Evolutionary conservation across 108 stramenopile genomes (phyloP), one percentile per base, ranked within the genome.

Genomic region (Cyclotella sp.): DNA sequence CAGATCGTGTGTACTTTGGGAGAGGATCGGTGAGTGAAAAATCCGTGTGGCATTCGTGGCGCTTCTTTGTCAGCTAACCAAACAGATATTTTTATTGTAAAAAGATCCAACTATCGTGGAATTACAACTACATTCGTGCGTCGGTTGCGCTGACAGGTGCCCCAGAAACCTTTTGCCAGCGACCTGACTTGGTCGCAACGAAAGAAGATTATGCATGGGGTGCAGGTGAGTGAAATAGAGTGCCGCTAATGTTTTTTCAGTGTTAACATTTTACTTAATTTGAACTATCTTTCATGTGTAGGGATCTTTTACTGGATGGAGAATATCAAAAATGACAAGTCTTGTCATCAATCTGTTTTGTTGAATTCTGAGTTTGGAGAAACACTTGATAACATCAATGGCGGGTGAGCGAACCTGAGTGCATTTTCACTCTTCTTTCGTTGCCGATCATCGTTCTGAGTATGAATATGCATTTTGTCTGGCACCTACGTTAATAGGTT

Each of bases 231-330:
- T 3, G 30, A 3, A 41, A 11, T 8, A 40, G 13, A 62, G 19
- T 40, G 8, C n/a, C n/a, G n/a, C n/a, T 0, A 18, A 7, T 19
- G n/a, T 5, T 9, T 11, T 26, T 26, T 46, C 43, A n/a, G 9
- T 21, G 30, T 62, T 42, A 3, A 62, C 39, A 3, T 49, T 9
- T 49, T 7, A 3, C n/a, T 49, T 7, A n/a, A 9, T 49, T n/a
- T n/a, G 47, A 16, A n/a, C 55, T 28, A 58, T 14, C 3, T 58
- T 2, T 26, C 2, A 41, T 62, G 13, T 4, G 15, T 15, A 64
- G 63, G 82, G 0, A 28, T 83, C 39, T 83, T 77, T 47, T 83
- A 63, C 41, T 83, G 82, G 82, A 83, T 83, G 82, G 82, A 83
- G 46, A 83, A 83, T 57, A 53, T 77, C 29, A 83, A 83, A 67